These are phyloP conservation scores for Vaccinium myrtillus DNA, from an alignment of 148 eudicot species.

Conservation along the genomic window DNA sequence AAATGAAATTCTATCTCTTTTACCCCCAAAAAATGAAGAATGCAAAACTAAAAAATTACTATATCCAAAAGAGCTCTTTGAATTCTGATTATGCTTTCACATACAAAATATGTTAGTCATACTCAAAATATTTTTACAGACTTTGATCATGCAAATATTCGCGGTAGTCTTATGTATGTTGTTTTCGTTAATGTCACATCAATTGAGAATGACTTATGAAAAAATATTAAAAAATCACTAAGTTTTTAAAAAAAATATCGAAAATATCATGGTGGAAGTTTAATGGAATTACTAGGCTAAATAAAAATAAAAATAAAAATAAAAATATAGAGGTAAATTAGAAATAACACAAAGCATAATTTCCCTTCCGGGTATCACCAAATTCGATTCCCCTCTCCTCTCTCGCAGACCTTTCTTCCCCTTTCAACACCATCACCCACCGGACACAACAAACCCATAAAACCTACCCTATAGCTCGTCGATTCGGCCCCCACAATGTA, in stretches of 20 bases:
- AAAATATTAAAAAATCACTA: too few species aligned
- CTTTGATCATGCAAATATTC: neutral
- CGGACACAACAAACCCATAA: neutral
- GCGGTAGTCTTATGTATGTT: too few species aligned
- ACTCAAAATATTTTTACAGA: neutral
- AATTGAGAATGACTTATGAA: too few species aligned
- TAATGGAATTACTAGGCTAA: too few species aligned
- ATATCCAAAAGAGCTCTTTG: neutral
- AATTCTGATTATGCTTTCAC: neutral
- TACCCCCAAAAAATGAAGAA: too few species aligned
- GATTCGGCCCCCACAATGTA: conserved; percentile 37
- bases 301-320: too few species aligned
- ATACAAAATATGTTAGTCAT: neutral
- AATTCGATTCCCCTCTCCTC: conserved; percentile 6
- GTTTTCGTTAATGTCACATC: too few species aligned
- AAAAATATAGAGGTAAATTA: neutral
- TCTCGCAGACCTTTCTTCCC: neutral
- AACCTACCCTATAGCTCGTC: neutral
- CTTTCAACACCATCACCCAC: neutral
- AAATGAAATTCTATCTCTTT: too few species aligned
- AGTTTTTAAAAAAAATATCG: too few species aligned
- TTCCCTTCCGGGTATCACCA: neutral
- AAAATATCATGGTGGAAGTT: too few species aligned
- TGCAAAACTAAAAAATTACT: neutral
- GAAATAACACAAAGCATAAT: neutral